Percentiles rank a stretch among this genome's conserved stretches.
phyloP scores from a whole-genome alignment of 306 rosid species.

The Argentina anserina region DNA sequence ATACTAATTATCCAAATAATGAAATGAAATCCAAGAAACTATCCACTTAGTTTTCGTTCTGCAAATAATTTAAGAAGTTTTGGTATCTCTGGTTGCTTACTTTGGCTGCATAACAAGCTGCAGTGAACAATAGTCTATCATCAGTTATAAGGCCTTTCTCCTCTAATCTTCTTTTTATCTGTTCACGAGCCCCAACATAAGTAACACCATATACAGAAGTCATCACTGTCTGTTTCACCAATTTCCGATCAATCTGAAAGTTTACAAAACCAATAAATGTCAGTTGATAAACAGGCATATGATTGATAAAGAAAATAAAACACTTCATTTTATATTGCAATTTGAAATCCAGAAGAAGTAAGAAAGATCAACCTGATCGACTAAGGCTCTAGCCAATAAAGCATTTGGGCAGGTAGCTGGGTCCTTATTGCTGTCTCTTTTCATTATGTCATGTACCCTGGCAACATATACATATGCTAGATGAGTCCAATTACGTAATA shows the following conservation, averaged over 20 bases:
- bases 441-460: conserved; percentile 80
- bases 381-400: conserved; percentile 56
- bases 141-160: conserved; percentile 77
- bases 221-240: conserved; percentile 90
- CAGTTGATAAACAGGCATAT: neutral
- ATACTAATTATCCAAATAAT: conserved; percentile 1
- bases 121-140: conserved; percentile 57
- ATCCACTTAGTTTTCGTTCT: neutral
- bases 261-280: conserved; percentile 23
- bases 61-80: neutral
- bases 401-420: conserved; percentile 59
- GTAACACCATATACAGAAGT: conserved; percentile 92
- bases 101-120: conserved; percentile 82
- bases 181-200: conserved; percentile 82
- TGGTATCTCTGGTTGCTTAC: conserved; percentile 41
- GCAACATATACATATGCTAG: conserved; percentile 23
- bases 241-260: conserved; percentile 81
- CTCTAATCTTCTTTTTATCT: conserved; percentile 75
- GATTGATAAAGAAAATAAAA: neutral
- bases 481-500: neutral
- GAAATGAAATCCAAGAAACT: conserved; percentile 9
- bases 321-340: neutral
- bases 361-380: conserved; percentile 57
- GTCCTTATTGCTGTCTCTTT: conserved; percentile 63
- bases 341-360: conserved; percentile 10